Evolutionary conservation across 805 yeast genomes (phyloP).

Genomic region (Cyberlindnera euphorbiiphila): DNA sequence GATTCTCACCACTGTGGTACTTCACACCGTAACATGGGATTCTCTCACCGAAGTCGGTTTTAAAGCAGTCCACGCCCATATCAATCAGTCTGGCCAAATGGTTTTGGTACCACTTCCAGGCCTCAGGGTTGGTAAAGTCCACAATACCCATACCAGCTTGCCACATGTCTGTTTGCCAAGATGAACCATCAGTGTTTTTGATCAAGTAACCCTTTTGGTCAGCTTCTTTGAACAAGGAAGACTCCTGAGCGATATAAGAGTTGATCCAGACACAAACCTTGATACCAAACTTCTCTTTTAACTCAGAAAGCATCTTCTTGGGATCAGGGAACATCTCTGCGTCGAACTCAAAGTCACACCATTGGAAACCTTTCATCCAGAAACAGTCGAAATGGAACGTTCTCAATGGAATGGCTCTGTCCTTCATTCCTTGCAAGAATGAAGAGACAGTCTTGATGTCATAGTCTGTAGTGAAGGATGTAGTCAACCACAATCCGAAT

Average conservation of each 20-base stretch:
- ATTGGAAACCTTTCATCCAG: constrained; percentile 25
- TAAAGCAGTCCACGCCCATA: constrained; percentile 24
- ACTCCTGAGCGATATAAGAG: constrained; percentile 23
- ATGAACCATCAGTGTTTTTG: constrained; percentile 19
- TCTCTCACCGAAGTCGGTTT: constrained; percentile 26
- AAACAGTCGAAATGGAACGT: constrained; percentile 25
- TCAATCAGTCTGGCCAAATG: constrained; percentile 17
- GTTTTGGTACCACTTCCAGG: constrained; percentile 20
- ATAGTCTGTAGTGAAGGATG: constrained; percentile 25
- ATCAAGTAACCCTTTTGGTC: constrained; percentile 21
- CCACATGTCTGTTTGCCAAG: constrained; percentile 24
- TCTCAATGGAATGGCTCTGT: constrained; percentile 22
- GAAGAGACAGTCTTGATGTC: constrained; percentile 21
- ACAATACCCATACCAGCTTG: constrained; percentile 26
- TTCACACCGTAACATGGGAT: constrained; percentile 20
- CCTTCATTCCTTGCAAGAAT: constrained; percentile 23
- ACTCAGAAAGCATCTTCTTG: constrained; percentile 26
- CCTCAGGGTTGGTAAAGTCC: constrained; percentile 24
- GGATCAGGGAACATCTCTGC: constrained; percentile 24
- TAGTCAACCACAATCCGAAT: constrained; percentile 23
- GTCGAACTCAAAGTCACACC: constrained; percentile 26
- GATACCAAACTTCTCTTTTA: constrained; percentile 35
- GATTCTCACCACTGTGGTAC: constrained; percentile 16
- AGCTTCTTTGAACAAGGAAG: constrained; percentile 17
- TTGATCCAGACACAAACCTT: constrained; percentile 30